phyloP scores from a whole-genome alignment of 2,329 filamentous ascomycete species.

The Pestalotiopsis fici region DNA sequence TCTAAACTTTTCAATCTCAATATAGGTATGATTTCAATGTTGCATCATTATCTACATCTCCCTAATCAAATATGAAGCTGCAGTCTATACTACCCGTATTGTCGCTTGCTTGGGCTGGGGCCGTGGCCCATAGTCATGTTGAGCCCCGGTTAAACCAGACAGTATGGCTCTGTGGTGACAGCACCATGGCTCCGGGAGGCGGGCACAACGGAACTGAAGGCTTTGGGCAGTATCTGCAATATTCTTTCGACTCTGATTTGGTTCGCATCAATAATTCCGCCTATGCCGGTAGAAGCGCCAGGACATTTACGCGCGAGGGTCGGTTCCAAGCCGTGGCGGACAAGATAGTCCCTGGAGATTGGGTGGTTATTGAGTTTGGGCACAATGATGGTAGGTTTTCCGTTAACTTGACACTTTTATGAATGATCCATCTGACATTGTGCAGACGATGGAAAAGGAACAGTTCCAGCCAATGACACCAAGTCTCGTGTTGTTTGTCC shows the following conservation, averaged over 20 bases:
- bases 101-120: not conserved
- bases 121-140: not conserved
- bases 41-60: no score
- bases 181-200: conserved; percentile 15
- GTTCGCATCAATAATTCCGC: conserved; percentile 49
- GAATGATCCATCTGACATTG: not conserved
- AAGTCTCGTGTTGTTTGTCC: conserved; percentile 32
- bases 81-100: not conserved
- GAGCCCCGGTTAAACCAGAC: not conserved
- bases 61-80: not conserved
- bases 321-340: conserved; percentile 49
- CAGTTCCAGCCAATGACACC: conserved; percentile 27
- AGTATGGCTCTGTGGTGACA: conserved; percentile 16
- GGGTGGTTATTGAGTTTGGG: conserved; percentile 60
- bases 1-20: no score
- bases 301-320: conserved; percentile 55
- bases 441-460: not conserved
- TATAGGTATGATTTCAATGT: not conserved
- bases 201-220: conserved; percentile 17
- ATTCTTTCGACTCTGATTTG: conserved; percentile 13
- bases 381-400: conserved; percentile 54
- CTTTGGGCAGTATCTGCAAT: conserved; percentile 16
- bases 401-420: no score
- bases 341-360: conserved; percentile 47
- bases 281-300: conserved; percentile 51